Evolutionary conservation across 306 rosid species (phyloP), one percentile per base, ranked within the genome.

Genomic region (Acacia acuminata): DNA sequence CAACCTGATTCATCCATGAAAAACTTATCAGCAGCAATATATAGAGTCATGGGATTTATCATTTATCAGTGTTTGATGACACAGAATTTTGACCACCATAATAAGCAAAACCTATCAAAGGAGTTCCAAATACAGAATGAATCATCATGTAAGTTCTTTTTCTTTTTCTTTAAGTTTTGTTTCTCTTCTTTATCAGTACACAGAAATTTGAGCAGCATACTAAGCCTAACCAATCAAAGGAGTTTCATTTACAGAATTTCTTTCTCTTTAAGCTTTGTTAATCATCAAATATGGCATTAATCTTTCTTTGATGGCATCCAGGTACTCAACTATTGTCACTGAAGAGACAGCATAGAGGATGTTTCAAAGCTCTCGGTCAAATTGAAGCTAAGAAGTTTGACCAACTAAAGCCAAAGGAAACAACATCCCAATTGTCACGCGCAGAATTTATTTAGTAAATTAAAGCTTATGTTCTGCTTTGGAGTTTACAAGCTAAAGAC

Each of bases 1-100:
- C 93, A 82, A 90, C 92, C 93, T 92, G 92, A 56, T 42, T 22
- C 22, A 78, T 16, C 60, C 38, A 81, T 67, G 43, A 38, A 75
- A 80, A 70, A 84, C 48, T 73, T 44, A 67, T 67, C 77, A 77
- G 75, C 55, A 5, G 38, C 22, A 19, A 53, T 51, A 53, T 53
- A 8, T 53, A 27, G 1, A 53, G 24, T 19, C 10, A 17, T 53
- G 61, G 61, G 24, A 53, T 19, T 53, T 19, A 17, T 51, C 22
- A 50, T 50, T 50, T 47, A 43, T 47, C 53, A 50, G 15, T 50
- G 15, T 3, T 50, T 14, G 6, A 50, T 15, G 4, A 48, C 55
- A 48, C 19, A 15, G 19, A 13, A 48, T 48, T 27, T 12, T 44
- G 48, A 44, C 10, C 48, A 44, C 19, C 30, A 27, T 27, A 27